These are phyloP conservation scores for Sporothrix humicola DNA, from an alignment of 2,329 filamentous ascomycete genomes.

Conservation along the genomic window DNA sequence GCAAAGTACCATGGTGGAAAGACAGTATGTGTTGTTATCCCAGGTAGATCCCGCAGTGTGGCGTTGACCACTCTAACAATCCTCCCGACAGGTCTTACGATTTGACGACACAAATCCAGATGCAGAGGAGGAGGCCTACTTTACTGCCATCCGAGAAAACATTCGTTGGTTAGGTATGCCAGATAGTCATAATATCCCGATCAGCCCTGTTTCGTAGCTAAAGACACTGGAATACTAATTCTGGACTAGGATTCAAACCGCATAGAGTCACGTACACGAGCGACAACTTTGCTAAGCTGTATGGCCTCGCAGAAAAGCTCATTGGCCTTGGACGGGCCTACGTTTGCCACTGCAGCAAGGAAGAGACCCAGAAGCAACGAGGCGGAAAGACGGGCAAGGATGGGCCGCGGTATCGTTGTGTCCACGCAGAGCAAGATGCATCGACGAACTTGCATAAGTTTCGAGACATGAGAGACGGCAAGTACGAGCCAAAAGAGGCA, in stretches of 20 bases:
- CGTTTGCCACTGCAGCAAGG: slow-evolving; percentile 84
- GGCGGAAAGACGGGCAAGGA: slow-evolving; percentile 67
- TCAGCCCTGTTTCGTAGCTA: background rate
- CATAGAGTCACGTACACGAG: slow-evolving; percentile 82
- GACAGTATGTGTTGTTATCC: background rate
- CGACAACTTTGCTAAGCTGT: slow-evolving; percentile 87
- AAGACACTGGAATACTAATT: background rate
- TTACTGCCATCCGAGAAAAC: slow-evolving; percentile 83
- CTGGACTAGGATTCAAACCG: slow-evolving; percentile 66
- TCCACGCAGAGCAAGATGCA: slow-evolving; percentile 74
- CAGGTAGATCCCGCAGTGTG: too few relatives aligned
- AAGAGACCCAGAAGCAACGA: slow-evolving; percentile 83
- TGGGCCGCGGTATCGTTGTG: slow-evolving; percentile 76
- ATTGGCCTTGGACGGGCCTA: slow-evolving; percentile 75
- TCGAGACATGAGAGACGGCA: slow-evolving; percentile 86
- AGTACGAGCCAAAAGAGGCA: slow-evolving; percentile 84
- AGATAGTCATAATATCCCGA: background rate
- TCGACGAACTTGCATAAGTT: slow-evolving; percentile 81
- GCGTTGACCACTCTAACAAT: background rate
- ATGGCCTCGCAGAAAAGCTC: slow-evolving; percentile 85
- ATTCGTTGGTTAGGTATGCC: slow-evolving; percentile 73
- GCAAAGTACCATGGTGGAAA: slow-evolving; percentile 78
- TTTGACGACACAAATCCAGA: slow-evolving; percentile 92
- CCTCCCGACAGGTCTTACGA: slow-evolving; percentile 39
- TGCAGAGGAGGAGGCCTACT: slow-evolving; percentile 88